phyloP scores from a whole-genome alignment of 2,329 filamentous ascomycete species.

The Thermoascus crustaceus region DNA sequence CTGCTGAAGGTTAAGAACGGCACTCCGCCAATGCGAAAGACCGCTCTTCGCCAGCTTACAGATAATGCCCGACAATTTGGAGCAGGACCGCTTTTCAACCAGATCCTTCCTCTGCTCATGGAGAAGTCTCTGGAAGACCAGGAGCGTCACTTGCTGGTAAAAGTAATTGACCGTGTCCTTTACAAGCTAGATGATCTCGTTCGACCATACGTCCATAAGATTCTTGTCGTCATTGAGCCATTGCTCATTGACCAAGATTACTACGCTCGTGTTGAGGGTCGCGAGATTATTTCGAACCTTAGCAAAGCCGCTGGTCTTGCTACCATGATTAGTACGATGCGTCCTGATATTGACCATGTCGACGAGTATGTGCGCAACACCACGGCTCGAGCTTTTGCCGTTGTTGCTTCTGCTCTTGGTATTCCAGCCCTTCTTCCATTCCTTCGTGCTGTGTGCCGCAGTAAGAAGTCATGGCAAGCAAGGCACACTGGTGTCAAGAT shows the following conservation, averaged over 20 bases:
- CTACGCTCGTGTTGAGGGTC: slow-evolving; percentile 94
- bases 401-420: slow-evolving; percentile 90
- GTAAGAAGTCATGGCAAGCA: slow-evolving; percentile 98
- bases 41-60: slow-evolving; percentile 88
- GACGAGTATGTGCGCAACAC: slow-evolving; percentile 99
- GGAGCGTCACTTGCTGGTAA: slow-evolving; percentile 94
- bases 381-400: slow-evolving; percentile 90
- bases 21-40: slow-evolving; percentile 97
- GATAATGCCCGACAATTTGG: slow-evolving; percentile 97
- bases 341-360: slow-evolving; percentile 95
- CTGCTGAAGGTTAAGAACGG: slow-evolving; percentile 98
- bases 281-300: slow-evolving; percentile 97
- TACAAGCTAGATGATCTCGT: slow-evolving; percentile 98
- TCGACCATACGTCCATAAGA: slow-evolving; percentile 94
- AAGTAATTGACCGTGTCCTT: slow-evolving; percentile 95
- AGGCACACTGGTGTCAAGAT: slow-evolving; percentile 98
- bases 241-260: slow-evolving; percentile 98
- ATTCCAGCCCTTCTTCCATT: slow-evolving; percentile 94
- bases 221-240: slow-evolving; percentile 97
- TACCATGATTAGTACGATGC: slow-evolving; percentile 99
- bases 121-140: slow-evolving; percentile 97
- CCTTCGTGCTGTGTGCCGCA: slow-evolving; percentile 87
- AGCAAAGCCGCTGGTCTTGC: slow-evolving; percentile 93
- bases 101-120: slow-evolving; percentile 94
- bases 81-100: slow-evolving; percentile 88